Evolutionary conservation across 371 early-diverging fungal genomes (phyloP).

Genomic region (Mucor mucedo): DNA sequence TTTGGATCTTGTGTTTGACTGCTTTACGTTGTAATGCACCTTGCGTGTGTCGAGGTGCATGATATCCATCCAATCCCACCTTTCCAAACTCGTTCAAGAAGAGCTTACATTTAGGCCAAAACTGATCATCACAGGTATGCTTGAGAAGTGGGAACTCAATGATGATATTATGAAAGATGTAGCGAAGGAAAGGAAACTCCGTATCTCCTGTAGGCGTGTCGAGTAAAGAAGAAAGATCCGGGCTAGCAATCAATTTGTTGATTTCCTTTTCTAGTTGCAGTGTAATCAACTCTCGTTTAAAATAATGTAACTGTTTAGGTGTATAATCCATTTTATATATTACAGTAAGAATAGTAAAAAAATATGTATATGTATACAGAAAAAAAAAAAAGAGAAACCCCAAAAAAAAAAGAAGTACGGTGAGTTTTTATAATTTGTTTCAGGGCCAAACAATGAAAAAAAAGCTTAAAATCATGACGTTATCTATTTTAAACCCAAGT

Average conservation of each 20-base stretch:
- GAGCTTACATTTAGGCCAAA: constrained; percentile 46
- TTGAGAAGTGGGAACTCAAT: constrained; percentile 49
- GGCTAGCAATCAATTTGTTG: constrained; percentile 3
- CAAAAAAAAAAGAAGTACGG: constrained; percentile 6
- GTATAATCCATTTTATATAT: constrained; percentile 19
- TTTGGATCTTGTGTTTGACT: constrained; percentile 44
- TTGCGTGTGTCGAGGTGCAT: constrained; percentile 30
- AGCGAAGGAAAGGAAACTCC: constrained; percentile 36
- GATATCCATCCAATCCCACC: constrained; percentile 27
- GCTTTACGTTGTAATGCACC: constrained; percentile 32
- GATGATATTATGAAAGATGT: constrained; percentile 41
- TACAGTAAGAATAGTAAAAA: no score
- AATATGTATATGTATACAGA: neutral
- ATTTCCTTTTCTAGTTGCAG: constrained; percentile 24
- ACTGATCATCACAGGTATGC: constrained; percentile 32
- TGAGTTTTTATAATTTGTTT: no score
- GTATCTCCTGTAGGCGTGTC: constrained; percentile 3
- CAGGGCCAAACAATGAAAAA: no score
- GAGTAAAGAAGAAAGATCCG: constrained; percentile 13
- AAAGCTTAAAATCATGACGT: no score
- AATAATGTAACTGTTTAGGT: constrained; percentile 35
- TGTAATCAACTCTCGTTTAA: constrained; percentile 32
- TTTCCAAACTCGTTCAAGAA: constrained; percentile 46
- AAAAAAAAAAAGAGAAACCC: constrained; percentile 8
- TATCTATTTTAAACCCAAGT: no score